Conservation (phyloP, 164 flowering plant genomes). For the Vitis cinerea region DNA sequence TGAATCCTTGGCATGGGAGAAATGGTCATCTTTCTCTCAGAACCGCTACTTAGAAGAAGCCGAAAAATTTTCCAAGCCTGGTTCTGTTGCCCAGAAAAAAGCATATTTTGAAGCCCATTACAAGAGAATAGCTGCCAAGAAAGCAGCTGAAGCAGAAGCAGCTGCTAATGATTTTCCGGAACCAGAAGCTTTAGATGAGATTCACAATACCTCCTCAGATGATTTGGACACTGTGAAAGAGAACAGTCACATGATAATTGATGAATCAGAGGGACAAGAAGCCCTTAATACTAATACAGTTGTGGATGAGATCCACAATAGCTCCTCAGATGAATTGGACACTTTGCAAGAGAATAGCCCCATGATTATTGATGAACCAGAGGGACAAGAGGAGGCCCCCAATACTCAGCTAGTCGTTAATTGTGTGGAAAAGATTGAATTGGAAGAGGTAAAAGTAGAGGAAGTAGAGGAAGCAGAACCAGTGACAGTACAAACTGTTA, state of each 20-base stretch:
- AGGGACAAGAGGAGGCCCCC: neutral
- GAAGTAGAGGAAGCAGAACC: slow-evolving; percentile 18
- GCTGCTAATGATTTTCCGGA: slow-evolving; percentile 11
- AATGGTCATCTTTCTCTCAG: slow-evolving; percentile 75
- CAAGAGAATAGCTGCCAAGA: slow-evolving; percentile 58
- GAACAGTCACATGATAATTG: slow-evolving; percentile 1
- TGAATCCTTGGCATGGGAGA: slow-evolving; percentile 80
- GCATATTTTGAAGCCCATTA: slow-evolving; percentile 89
- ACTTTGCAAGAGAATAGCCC: no score
- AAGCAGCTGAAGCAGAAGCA: slow-evolving; percentile 45
- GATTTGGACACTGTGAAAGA: slow-evolving; percentile 15
- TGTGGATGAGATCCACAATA: no score
- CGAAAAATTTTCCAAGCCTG: slow-evolving; percentile 65
- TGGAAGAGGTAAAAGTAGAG: slow-evolving; percentile 6
- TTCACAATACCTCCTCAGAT: slow-evolving; percentile 1
- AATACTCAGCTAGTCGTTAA: neutral
- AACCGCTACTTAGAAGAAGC: slow-evolving; percentile 82
- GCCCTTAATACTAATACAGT: slow-evolving; percentile 3
- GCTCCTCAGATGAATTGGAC: no score
- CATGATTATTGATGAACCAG: neutral
- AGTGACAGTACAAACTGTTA: slow-evolving; percentile 9
- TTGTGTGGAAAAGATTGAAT: slow-evolving; percentile 4
- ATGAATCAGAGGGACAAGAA: slow-evolving; percentile 13
- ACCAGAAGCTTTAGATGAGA: slow-evolving; percentile 9
- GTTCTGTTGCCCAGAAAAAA: slow-evolving; percentile 83